phyloP scores from a whole-genome alignment of 805 yeast genomes.

The Metschnikowia aberdeeniae region DNA sequence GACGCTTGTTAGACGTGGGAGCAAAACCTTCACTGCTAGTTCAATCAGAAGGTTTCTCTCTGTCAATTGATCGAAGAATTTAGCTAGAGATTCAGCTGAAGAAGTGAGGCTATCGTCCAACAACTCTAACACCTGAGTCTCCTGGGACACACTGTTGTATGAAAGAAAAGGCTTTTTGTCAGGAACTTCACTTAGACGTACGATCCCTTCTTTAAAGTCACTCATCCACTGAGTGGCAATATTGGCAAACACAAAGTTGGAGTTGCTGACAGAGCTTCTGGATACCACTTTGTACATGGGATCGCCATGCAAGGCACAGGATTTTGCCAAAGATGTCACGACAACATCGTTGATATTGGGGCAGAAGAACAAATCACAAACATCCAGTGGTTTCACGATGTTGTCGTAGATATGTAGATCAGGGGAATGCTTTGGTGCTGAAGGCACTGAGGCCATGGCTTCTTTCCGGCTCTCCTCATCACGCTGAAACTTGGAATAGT shows the following conservation, averaged over 20 bases:
- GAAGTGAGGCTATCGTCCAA: slow-evolving; percentile 4
- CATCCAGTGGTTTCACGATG: slow-evolving; percentile 31
- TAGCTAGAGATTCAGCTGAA: slow-evolving; percentile 2
- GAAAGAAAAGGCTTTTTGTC: slow-evolving; percentile 11
- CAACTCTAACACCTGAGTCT: neutral
- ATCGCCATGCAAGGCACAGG: slow-evolving; percentile 29
- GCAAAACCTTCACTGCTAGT: slow-evolving; percentile 13
- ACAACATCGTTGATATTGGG: slow-evolving; percentile 29
- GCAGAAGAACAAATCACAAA: slow-evolving; percentile 30
- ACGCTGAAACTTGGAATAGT: slow-evolving; percentile 24
- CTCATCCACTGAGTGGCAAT: slow-evolving; percentile 29
- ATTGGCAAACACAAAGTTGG: slow-evolving; percentile 25
- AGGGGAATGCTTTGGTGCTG: slow-evolving; percentile 20
- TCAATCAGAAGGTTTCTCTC: slow-evolving; percentile 7
- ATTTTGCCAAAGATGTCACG: slow-evolving; percentile 26
- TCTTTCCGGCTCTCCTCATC: slow-evolving; percentile 28
- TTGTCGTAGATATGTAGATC: slow-evolving; percentile 14
- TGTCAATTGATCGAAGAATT: slow-evolving; percentile 4
- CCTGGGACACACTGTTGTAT: slow-evolving; percentile 8
- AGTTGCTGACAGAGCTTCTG: slow-evolving; percentile 6
- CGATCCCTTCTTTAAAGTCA: slow-evolving; percentile 21
- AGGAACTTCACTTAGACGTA: slow-evolving; percentile 16
- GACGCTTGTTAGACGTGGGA: slow-evolving; percentile 11
- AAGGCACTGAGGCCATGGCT: slow-evolving; percentile 33
- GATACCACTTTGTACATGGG: slow-evolving; percentile 20